Base-by-base conservation (phyloP, 148 eudicot species). In the Polygonum aviculare region DNA sequence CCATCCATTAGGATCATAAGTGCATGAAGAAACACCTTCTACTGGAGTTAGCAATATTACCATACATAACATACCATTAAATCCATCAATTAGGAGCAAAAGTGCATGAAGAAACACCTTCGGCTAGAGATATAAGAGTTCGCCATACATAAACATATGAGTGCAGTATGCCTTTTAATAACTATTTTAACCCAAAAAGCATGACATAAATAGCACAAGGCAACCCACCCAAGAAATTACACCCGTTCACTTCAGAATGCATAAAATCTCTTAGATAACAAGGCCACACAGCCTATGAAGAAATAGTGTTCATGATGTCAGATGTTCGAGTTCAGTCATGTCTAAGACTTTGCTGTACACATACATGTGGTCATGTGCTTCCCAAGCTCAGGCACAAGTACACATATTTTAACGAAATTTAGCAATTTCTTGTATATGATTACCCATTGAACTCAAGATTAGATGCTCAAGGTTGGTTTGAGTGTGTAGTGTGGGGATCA, bases 381-480 rank as follows among this genome's bases (percentile, higher is more conserved):
- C 36, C 72, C 72, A 33, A 67, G 40, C 72, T 67, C 38, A 35
- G 72, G 72, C 72, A 67, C 44, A 14, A 67, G 72, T 67, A 35
- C 6, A 15, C 21, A 15, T 1, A n/a, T 36, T 15, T 36, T 36
- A 44, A 33, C 2, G 9, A 65, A 15, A 65, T 36, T 35, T 33
- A 63, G 40, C 41, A 2, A 7, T n/a, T 63, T 63, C 70, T 63
- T 63, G 70, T 63, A 35, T 63, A 35, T 63, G 70, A 63, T 63
- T 65, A 65, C 71, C 71, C 6, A 5, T 40, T 65, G 36, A 54
- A 65, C 44, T 65, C 71, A 36, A 12, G 44, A 65, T 67, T 38
- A 67, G 72, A 67, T 67, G 45, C 72, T 67, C 72, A 67, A 67
- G 72, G 72, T 38, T 67, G 72, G 72, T 67, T 45, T 35, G 72